Evolutionary conservation across 306 rosid species (phyloP), one percentile per base, ranked within the genome.

Genomic region (Malus orientalis): DNA sequence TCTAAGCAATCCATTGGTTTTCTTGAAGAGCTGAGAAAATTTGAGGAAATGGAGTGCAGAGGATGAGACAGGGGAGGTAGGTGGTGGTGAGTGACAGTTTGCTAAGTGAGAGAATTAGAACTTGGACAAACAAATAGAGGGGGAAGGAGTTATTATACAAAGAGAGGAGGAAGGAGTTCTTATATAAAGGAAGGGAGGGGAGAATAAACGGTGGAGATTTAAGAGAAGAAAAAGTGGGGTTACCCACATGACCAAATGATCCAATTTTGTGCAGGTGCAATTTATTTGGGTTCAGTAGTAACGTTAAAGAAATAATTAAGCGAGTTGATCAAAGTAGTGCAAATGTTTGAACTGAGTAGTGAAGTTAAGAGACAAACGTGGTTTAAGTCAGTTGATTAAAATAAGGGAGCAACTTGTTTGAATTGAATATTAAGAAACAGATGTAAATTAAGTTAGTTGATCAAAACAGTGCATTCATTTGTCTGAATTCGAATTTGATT

Each of bases 151-250:
- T 33, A 11, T 23, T 23, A 23, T 23, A 23, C 25, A 23, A 23
- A 23, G 25, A 76, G 71, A 76, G 70, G 54, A 68, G 78, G 14
- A 67, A 53, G 30, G 74, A 75, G 81, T 75, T 71, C 66, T 85
- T 95, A 89, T 60, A 95, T 95, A 95, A 85, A 77, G 78, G 79
- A 76, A 80, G 51, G n/a, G 55, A 74, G 80, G 74, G 73, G 72
- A 44, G 73, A 54, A 71, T 89, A 33, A 73, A 92, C 88, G 96
- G 96, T 85, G 51, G 67, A 88, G 92, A 89, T 84, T 85, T 83
- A 44, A 79, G 61, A 62, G 16, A 65, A 57, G 67, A 15, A 71
- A 49, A 71, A 77, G 81, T 81, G 87, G 82, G 85, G 78, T 51
- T 83, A 81, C 74, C 84, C 93, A 84, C 79, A 78, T 83, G 91